These are phyloP conservation scores for Colletotrichum sublineola DNA, from an alignment of 2,329 filamentous ascomycete genomes.

Conservation along the genomic window DNA sequence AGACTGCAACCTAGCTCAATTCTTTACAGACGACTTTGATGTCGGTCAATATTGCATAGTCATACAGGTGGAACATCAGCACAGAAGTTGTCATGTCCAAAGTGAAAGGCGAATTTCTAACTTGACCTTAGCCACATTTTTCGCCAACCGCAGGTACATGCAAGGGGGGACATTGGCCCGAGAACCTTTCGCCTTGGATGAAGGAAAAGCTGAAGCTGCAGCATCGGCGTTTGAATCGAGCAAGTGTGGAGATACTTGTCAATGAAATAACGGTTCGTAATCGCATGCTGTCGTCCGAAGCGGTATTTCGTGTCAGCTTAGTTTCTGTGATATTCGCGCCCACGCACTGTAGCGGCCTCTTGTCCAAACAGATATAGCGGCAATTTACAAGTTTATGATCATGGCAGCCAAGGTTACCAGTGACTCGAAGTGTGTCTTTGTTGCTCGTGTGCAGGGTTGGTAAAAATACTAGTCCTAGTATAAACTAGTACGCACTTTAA, in stretches of 20 bases:
- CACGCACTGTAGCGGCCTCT: neutral
- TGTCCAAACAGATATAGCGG: neutral
- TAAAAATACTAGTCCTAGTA: no score
- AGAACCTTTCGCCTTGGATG: conserved; percentile 30
- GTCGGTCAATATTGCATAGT: conserved; percentile 2
- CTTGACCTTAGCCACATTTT: conserved; percentile 21
- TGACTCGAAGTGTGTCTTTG: conserved; percentile 18
- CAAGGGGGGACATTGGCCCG: conserved; percentile 15
- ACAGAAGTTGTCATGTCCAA: neutral
- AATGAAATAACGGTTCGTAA: neutral
- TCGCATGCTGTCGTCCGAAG: conserved; percentile 3
- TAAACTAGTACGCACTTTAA: no score
- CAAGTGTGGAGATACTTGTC: neutral
- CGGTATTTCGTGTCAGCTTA: neutral
- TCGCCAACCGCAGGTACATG: conserved; percentile 17
- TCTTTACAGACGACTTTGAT: neutral
- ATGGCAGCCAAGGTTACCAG: conserved; percentile 12
- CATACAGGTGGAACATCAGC: conserved; percentile 15
- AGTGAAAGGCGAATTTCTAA: neutral
- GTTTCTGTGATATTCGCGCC: conserved; percentile 13
- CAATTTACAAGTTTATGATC: conserved; percentile 2
- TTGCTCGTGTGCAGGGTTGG: conserved; percentile 14
- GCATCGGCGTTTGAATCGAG: conserved; percentile 14
- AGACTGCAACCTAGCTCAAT: neutral
- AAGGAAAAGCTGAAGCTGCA: conserved; percentile 19